Base-by-base conservation (phyloP, 2,329 filamentous ascomycete genomes). In the Monosporascus ibericus region DNA sequence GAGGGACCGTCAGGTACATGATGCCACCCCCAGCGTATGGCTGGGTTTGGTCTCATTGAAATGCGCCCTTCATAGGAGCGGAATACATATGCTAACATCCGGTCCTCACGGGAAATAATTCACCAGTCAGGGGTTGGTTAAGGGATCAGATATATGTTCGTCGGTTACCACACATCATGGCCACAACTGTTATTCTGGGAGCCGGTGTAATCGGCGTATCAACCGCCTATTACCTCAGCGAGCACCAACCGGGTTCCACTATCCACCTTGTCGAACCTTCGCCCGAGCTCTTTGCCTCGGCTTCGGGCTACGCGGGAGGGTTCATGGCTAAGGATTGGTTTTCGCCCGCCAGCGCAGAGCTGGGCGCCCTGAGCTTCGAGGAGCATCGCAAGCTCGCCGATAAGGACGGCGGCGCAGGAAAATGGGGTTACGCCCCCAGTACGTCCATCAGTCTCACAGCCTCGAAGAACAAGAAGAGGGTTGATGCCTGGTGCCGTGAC, bases 261-360 rank as follows among this genome's bases (percentile, higher is more conserved):
- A 72, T 80, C 50, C 75, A 78, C 56, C 67, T 80, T 7, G 70
- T 79, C 37, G 77, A 80, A 49, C 63, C 72, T 0, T 71, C 73
- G 0, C 65, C 70, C 1, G 66, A 81, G 56, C 76, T 92, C 34
- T 90, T 92, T 68, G 78, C 81, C 11, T 88, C 85, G 30, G 87
- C 88, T 0, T 91, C 86, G 2, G 87, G 88, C 1, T 84, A 81
- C 58, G 86, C 87, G 0, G 89, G 79, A 18, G 88, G 88, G 0
- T 92, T 92, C 62, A 64, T 92, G 8, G 87, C 87, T 0, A 76
- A 75, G 36, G 85, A 92, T 66, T 92, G 87, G 87, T 89, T 88
- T 61, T 74, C 75, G 0, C 72, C 80, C 0, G 72, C 76, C 1
- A 71, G 82, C 6, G 74, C 80, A 0, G 71, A 76, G 0, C 74